A percentile compares a stretch with the other conserved stretches of the same genome.
Evolutionary conservation across 169 alveolate genomes (phyloP).

Genomic region (Cytauxzoon felis): DNA sequence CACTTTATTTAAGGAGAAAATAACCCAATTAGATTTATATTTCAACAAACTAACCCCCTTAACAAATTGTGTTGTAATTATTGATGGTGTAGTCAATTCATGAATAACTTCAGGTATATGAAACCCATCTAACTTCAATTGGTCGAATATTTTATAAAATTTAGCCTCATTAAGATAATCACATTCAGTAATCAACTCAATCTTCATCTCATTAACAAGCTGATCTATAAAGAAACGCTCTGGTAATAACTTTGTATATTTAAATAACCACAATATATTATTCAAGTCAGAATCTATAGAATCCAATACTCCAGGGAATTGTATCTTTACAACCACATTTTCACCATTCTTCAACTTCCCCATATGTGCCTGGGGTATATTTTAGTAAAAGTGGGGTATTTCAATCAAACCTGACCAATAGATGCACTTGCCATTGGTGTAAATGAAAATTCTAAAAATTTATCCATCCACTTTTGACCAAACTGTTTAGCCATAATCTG

Average conservation of each 20-base stretch:
- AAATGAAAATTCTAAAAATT: conserved; percentile 67
- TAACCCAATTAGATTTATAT: too few relatives aligned
- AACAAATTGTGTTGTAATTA: conserved; percentile 70
- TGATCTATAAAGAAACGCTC: conserved; percentile 65
- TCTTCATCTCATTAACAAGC: conserved; percentile 63
- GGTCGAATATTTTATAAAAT: conserved; percentile 66
- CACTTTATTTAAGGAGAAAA: conserved; percentile 23
- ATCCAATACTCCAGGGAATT: conserved; percentile 74
- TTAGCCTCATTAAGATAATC: conserved; percentile 74
- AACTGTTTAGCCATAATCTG: conserved; percentile 77
- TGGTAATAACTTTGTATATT: conserved; percentile 64
- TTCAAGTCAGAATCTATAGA: conserved; percentile 73
- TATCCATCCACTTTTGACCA: conserved; percentile 80
- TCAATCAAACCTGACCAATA: conserved; percentile 63
- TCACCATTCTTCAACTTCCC: conserved; percentile 60
- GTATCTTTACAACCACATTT: conserved; percentile 69
- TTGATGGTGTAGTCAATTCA: conserved; percentile 58
- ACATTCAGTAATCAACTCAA: conserved; percentile 72
- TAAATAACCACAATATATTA: conserved; percentile 63
- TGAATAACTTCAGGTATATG: conserved; percentile 64
- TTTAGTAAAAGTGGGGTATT: background rate
- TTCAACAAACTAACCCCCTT: conserved; percentile 49
- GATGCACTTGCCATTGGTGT: conserved; percentile 83
- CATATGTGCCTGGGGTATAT: conserved; percentile 58
- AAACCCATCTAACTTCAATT: conserved; percentile 67